Percentiles rank a stretch among this genome's conserved stretches.
Conservation (phyloP, 2,329 filamentous ascomycete genomes). For the Penicillium hesseltinei region DNA sequence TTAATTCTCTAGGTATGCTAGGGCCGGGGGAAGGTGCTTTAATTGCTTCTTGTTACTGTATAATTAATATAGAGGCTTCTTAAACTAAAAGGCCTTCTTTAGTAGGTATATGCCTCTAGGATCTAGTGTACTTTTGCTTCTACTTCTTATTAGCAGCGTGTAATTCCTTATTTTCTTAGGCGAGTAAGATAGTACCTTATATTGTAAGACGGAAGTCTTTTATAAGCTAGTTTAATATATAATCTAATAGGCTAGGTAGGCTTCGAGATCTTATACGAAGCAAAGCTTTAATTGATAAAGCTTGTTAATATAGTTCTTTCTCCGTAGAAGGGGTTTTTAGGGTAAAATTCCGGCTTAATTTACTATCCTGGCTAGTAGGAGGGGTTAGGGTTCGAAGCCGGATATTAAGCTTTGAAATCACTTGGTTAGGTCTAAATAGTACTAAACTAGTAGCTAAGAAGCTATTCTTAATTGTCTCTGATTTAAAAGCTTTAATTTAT, state of each 20-base stretch:
- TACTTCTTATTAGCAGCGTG: not conserved
- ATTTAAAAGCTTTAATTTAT: not conserved
- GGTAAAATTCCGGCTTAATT: not conserved
- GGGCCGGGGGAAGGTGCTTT: too few species aligned
- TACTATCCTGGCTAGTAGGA: too few species aligned
- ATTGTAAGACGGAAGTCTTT: not conserved
- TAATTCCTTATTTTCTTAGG: not conserved
- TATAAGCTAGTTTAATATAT: not conserved
- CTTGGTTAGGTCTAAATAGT: rapidly evolving
- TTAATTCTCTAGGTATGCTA: too few species aligned
- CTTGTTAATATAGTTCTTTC: not conserved
- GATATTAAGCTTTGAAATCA: too few species aligned
- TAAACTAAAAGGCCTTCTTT: not conserved
- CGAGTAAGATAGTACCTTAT: not conserved
- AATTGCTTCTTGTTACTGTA: too few species aligned
- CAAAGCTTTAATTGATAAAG: not conserved
- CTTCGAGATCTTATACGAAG: not conserved
- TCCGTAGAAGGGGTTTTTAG: not conserved
- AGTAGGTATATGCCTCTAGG: too few species aligned
- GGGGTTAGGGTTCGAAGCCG: too few species aligned
- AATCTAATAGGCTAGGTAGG: rapidly evolving
- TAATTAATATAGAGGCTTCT: not conserved
- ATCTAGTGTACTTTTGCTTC: not conserved
- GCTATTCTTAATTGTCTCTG: not conserved
- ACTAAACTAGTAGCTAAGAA: not conserved